Evolutionary conservation across 139 green algal species (phyloP), one percentile per base, ranked within the genome.

Genomic region (Micractinium sp.): DNA sequence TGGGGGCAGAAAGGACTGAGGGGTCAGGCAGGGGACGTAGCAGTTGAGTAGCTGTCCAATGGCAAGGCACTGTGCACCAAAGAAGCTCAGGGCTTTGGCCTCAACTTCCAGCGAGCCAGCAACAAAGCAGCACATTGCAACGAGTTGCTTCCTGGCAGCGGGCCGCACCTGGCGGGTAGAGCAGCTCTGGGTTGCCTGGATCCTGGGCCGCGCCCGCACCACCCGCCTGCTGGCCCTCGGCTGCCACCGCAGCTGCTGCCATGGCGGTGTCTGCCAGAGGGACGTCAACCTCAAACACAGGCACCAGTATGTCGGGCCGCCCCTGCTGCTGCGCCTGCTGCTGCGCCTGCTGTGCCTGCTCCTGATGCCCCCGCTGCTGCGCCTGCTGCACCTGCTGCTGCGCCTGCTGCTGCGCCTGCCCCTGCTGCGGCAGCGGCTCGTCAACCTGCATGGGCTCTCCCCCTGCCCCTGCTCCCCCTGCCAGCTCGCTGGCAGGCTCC

Each of bases 171-270:
- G 85, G 85, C 2, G 85, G 85, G 71, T 81, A 82, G 3, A 88
- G 71, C 16, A 60, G 71, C 71, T 88, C 69, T 15, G 85, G 85
- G 85, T 71, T 31, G 22, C 41, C 71, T 1, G 83, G 38, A 0
- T 12, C 61, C 0, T 0, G 18, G 63, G 27, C 41, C 61, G 31
- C 23, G 18, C 53, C 39, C 53, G 56, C 33, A 47, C 41, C 47
- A 1, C 27, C 41, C 22, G 85, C 47, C 39, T 61, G 20, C 71
- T 36, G 61, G 69, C 47, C 61, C 19, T 38, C 7, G 61, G 63
- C 38, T 29, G 38, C 83, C 15, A 77, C 71, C 38, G 91, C 82
- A 18, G 89, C 61, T 38, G 83, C 80, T 0, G 87, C 87, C 33
- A 88, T 78, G 14, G 79, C 87, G 13, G 87, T 38, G 0, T 69